Base-by-base conservation (phyloP, 176 grass and related monocot species). In the Neostapfia colusana region DNA sequence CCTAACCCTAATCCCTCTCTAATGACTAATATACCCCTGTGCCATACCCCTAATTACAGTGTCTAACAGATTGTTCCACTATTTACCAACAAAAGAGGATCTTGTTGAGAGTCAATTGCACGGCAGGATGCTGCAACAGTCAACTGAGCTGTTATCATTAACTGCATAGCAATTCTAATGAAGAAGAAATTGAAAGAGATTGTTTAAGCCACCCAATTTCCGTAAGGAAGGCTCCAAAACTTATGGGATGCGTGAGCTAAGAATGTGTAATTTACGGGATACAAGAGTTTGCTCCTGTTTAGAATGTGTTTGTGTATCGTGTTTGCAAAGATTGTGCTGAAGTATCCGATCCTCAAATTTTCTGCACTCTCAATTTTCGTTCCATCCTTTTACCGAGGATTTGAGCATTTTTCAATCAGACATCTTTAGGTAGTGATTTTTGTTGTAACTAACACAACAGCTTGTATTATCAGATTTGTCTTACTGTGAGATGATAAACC, bases 361-460 rank as follows among this genome's bases (percentile, higher is more conserved):
- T 78, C n/a, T 24, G 5, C 28, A 16, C 6, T 49, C 3, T 69
- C 81, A 16, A 69, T 69, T 76, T 69, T 26, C 15, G 6, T 69
- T 83, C 39, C 36, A 34, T 43, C 50, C 34, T 42, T 82, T 58
- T 87, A 31, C 66, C 48, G 58, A 50, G 46, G 28, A 4, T 40
- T 82, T 78, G 79, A 51, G 74, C 76, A 70, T 44, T 83, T 75
- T 72, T 78, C 71, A 73, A 79, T 36, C 10, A 40, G 39, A 20
- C 25, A 34, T 59, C 23, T 51, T 78, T 53, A 67, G 74, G 64
- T 41, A 73, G 79, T 82, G 62, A 73, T 78, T 82, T 34, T 40
- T 87, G 68, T 77, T 87, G 79, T 78, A 83, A 73, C 80, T 69
- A 77, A 60, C 60, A 60, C 60, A 78, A 39, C 51, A 70, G 37